These are phyloP conservation scores for Debaryomyces psychrophilus DNA, from an alignment of 1,139 yeast genomes.

Conservation along the genomic window DNA sequence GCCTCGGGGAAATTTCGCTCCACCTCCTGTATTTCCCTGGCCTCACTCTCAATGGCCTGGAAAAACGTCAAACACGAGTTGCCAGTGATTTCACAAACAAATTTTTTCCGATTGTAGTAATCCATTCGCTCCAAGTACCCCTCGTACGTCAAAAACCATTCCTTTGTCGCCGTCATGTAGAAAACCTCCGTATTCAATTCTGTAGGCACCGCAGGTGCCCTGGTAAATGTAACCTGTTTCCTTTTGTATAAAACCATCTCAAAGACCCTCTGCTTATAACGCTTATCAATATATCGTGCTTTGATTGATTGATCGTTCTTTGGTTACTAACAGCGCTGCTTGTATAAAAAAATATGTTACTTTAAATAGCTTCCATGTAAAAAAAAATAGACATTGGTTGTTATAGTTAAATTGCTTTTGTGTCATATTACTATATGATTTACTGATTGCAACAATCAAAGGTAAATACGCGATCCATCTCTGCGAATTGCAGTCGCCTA, in stretches of 20 bases:
- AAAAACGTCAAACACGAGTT: slow-evolving; percentile 88
- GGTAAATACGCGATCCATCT: background rate
- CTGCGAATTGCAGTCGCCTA: background rate
- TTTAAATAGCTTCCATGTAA: slow-evolving; percentile 4
- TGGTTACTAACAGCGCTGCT: background rate
- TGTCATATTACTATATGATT: slow-evolving; percentile 1
- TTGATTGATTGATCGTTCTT: background rate
- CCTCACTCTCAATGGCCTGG: slow-evolving; percentile 82
- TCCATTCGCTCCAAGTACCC: slow-evolving; percentile 72
- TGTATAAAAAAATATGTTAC: background rate
- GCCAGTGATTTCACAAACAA: slow-evolving; percentile 95
- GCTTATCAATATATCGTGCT: slow-evolving; percentile 1
- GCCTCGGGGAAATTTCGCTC: slow-evolving; percentile 89
- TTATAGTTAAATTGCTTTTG: slow-evolving; percentile 4
- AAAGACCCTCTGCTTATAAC: background rate
- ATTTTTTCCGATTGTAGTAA: slow-evolving; percentile 72
- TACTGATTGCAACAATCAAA: slow-evolving; percentile 3
- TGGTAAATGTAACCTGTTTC: slow-evolving; percentile 63
- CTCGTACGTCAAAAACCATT: slow-evolving; percentile 80
- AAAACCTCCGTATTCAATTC: slow-evolving; percentile 64
- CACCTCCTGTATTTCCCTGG: slow-evolving; percentile 66
- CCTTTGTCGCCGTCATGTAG: slow-evolving; percentile 81
- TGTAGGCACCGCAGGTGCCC: slow-evolving; percentile 58
- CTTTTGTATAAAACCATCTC: slow-evolving; percentile 70
- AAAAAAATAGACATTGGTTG: slow-evolving; percentile 3